Evolutionary conservation across 352 stramenopile genomes (phyloP).

Genomic region (Phytopythium sindhum): DNA sequence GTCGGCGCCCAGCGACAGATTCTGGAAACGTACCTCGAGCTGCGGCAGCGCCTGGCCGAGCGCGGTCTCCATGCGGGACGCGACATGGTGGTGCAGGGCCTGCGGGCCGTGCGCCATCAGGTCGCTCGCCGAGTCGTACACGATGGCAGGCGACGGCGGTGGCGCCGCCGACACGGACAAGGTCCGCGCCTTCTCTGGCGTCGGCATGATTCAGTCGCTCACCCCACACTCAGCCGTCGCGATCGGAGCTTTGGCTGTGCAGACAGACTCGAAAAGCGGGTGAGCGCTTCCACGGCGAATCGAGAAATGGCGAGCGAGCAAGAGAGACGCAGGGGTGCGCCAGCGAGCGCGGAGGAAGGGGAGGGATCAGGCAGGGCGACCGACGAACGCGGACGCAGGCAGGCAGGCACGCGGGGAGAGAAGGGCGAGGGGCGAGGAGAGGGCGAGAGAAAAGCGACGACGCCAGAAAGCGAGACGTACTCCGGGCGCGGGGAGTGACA

Average conservation of each 20-base stretch:
- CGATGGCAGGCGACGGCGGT: slow-evolving; percentile 9
- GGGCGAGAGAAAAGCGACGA: neutral
- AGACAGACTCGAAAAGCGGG: neutral
- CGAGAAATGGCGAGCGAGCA: neutral
- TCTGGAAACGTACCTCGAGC: slow-evolving; percentile 29
- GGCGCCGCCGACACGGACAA: neutral
- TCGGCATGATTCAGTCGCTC: neutral
- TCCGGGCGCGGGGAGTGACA: neutral
- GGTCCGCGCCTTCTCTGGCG: neutral
- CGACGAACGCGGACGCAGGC: neutral
- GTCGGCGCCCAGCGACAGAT: slow-evolving; percentile 15
- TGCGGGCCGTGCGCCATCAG: slow-evolving; percentile 24
- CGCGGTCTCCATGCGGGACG: slow-evolving; percentile 20
- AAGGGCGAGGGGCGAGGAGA: neutral
- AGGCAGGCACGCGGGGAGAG: neutral
- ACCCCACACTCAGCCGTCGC: too few relatives aligned
- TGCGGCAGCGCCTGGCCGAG: slow-evolving; percentile 26
- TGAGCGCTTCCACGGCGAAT: neutral
- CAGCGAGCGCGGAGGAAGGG: neutral
- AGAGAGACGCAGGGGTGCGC: slow-evolving; percentile 5
- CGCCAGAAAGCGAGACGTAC: neutral
- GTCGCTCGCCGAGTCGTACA: slow-evolving; percentile 7
- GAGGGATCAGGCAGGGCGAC: neutral
- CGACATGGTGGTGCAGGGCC: slow-evolving; percentile 25
- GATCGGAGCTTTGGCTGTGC: neutral